Percentiles rank a stretch among this genome's conserved stretches.
Evolutionary conservation across 1,284 basidiomycete genomes (phyloP).

Genomic region (Ganoderma resinaceum): DNA sequence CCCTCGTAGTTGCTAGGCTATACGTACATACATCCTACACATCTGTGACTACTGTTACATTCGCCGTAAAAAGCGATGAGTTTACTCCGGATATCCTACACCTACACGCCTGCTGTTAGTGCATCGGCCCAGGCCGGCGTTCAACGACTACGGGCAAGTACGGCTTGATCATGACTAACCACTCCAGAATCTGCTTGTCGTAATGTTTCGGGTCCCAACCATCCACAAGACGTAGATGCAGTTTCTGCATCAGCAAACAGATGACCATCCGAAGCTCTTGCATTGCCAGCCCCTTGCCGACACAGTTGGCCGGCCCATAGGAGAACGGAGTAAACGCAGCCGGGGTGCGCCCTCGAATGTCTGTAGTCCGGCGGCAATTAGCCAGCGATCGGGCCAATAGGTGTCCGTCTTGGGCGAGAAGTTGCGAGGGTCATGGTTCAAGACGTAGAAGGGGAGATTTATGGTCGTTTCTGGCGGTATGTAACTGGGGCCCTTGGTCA

Average conservation of each 20-base stretch:
- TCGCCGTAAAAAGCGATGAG: not conserved
- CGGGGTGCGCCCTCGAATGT: not conserved
- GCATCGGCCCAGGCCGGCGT: constrained; percentile 3
- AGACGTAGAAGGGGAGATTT: constrained; percentile 34
- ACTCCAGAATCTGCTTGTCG: constrained; percentile 10
- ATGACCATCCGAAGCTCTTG: constrained; percentile 31
- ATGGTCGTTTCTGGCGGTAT: constrained; percentile 36
- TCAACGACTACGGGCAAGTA: constrained; percentile 8
- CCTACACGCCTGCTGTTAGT: not conserved
- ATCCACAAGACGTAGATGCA: constrained; percentile 33
- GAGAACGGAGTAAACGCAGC: constrained; percentile 41
- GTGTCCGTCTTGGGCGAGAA: constrained; percentile 36
- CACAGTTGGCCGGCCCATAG: constrained; percentile 39
- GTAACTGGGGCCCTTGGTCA: constrained; percentile 23
- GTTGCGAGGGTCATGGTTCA: constrained; percentile 42
- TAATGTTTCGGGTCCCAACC: constrained; percentile 26
- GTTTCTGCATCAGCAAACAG: constrained; percentile 32
- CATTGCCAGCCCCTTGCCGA: constrained; percentile 40
- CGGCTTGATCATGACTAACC: constrained; percentile 12
- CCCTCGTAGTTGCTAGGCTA: not conserved
- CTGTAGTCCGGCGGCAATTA: constrained; percentile 11
- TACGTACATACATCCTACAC: not conserved
- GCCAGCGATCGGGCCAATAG: constrained; percentile 42
- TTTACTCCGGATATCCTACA: not conserved
- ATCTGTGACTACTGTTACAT: not conserved